Evolutionary conservation across 1,139 yeast species (phyloP), one percentile per base, ranked within the genome.

Genomic region (Yamadazyma dushanensis): DNA sequence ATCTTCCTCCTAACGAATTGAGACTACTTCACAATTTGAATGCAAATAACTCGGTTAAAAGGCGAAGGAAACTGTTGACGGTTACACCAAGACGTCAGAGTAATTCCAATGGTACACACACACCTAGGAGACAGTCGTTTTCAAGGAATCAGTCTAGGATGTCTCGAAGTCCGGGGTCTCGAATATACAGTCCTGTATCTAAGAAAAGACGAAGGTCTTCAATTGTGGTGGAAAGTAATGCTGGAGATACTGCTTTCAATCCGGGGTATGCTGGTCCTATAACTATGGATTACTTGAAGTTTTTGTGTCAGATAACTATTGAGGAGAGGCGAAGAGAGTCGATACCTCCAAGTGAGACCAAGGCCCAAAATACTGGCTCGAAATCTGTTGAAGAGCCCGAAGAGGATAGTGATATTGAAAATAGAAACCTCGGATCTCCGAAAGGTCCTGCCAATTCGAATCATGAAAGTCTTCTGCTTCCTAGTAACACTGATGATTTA

Each of bases 211-310:
- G 70, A 26, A 45, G 72, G 8, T 61, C 70, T 1, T 66, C 72
- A 0, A 49, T 63, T 26, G 50, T 63, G 1, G 40, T 54, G 3
- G 53, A 56, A 6, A 49, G 25, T 14, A 20, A 42, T 4, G 39
- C 45, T 3, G 68, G 68, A 0, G 52, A 50, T 11, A 38, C 50
- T 2, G 46, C 49, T 0, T 66, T 53, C 36, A 63, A 63, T 26
- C 53, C 63, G 0, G 56, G 52, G 9, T 68, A 68, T 42, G 50
- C 55, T 6, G 75, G 74, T 0, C 67, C 72, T 1, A 54, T 70
- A 5, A 67, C 73, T 1, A 50, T 63, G 5, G 72, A 66, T 30
- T 70, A 63, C 34, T 51, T 70, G 32, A 48, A 64, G 30, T 58
- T 57, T 21, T 59, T 68, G 33, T 66, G 73, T 37, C 52, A 56